Conservation (phyloP, 768 basidiomycete species). For the Leccinellum rugosiceps region DNA sequence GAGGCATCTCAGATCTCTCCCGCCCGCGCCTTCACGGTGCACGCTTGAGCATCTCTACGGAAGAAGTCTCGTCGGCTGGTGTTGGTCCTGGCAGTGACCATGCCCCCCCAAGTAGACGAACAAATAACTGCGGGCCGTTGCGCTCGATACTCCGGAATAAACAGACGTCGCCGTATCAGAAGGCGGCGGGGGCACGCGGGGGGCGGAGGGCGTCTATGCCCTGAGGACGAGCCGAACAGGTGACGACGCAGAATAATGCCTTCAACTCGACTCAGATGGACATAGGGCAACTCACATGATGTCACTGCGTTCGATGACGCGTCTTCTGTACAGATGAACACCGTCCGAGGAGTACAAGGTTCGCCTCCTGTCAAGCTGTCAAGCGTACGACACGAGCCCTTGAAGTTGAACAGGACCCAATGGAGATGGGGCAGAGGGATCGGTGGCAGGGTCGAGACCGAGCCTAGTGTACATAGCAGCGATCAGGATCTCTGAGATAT, state of each 20-base stretch:
- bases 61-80: background rate
- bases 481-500: background rate
- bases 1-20: background rate
- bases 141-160: constrained; percentile 17
- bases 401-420: background rate
- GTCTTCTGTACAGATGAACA: background rate
- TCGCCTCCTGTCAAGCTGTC: background rate
- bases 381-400: background rate
- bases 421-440: background rate
- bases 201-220: constrained; percentile 7
- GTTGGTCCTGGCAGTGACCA: background rate
- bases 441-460: background rate
- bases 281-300: background rate
- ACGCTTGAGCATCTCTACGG: background rate
- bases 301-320: background rate
- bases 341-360: background rate
- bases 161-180: constrained; percentile 9
- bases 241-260: background rate
- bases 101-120: background rate
- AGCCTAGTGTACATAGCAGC: background rate
- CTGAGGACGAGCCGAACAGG: background rate
- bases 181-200: background rate
- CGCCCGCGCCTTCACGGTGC: background rate
- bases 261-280: background rate
- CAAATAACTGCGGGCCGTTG: constrained; percentile 2